phyloP scores from a whole-genome alignment of 1,139 yeast genomes.

The Petasospora rhodanensis region DNA sequence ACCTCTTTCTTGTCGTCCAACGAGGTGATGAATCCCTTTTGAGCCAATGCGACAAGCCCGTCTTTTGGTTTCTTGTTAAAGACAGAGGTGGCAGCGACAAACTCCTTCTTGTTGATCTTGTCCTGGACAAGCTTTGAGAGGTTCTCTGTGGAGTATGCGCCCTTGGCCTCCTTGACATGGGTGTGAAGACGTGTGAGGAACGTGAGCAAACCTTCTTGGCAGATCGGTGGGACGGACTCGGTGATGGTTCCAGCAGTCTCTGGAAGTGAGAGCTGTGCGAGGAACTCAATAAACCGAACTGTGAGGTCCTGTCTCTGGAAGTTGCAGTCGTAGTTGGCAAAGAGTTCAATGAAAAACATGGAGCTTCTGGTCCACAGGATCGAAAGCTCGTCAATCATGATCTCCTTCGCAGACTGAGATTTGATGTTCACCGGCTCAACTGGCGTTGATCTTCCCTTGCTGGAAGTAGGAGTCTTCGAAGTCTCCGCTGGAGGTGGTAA shows the following conservation, averaged over 20 bases:
- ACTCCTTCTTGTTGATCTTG: constrained; percentile 63
- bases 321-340: constrained; percentile 86
- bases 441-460: constrained; percentile 24
- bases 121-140: constrained; percentile 27
- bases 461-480: constrained; percentile 6
- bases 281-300: constrained; percentile 59
- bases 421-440: constrained; percentile 25
- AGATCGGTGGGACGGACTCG: constrained; percentile 87
- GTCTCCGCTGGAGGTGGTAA: constrained; percentile 36
- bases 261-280: constrained; percentile 75
- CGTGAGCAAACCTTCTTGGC: constrained; percentile 80
- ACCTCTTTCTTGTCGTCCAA: constrained; percentile 51
- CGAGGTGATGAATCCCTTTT: constrained; percentile 60
- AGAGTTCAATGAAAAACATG: constrained; percentile 67
- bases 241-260: constrained; percentile 76
- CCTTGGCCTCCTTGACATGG: constrained; percentile 44
- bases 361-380: constrained; percentile 84
- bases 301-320: constrained; percentile 82
- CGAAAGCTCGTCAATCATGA: constrained; percentile 79
- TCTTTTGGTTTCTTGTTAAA: constrained; percentile 76
- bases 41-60: constrained; percentile 62
- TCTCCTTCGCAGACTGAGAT: constrained; percentile 61
- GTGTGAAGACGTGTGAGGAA: constrained; percentile 65
- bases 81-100: constrained; percentile 65
- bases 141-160: too few relatives aligned